Evolutionary conservation across 257 asterid genomes (phyloP).

Genomic region (Petrea volubilis): DNA sequence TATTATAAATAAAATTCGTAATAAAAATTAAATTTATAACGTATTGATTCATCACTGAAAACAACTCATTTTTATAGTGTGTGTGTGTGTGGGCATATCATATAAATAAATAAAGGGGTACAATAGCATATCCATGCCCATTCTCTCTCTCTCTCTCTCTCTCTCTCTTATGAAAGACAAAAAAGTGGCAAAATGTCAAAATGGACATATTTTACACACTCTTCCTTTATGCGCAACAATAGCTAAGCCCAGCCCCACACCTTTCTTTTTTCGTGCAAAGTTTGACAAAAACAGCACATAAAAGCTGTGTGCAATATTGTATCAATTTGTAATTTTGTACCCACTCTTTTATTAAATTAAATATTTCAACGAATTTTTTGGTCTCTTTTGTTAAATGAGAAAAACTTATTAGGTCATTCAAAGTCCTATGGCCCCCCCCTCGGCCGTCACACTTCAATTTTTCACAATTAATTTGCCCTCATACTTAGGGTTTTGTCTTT

Average conservation of each 20-base stretch:
- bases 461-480: constrained; percentile 26
- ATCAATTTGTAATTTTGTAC: too few relatives aligned
- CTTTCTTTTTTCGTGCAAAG: constrained; percentile 4
- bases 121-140: too few relatives aligned
- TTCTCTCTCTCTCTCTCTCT: too few relatives aligned
- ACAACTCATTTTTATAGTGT: too few relatives aligned
- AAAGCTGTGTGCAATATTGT: constrained; percentile 23
- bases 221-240: neutral
- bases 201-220: neutral
- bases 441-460: constrained; percentile 21
- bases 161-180: neutral
- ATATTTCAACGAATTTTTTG: neutral
- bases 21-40: too few relatives aligned
- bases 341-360: constrained; percentile 23
- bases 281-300: constrained; percentile 30
- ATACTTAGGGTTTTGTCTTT: constrained; percentile 15
- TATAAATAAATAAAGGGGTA: too few relatives aligned
- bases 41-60: too few relatives aligned
- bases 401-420: constrained; percentile 6
- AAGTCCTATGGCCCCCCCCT: constrained; percentile 18
- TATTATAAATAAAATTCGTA: too few relatives aligned
- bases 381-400: constrained; percentile 17
- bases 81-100: too few relatives aligned
- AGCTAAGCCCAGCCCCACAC: neutral
- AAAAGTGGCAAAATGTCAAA: neutral